Base-by-base conservation (phyloP, 2,329 filamentous ascomycete genomes). In the Uncinocarpus reesii region DNA sequence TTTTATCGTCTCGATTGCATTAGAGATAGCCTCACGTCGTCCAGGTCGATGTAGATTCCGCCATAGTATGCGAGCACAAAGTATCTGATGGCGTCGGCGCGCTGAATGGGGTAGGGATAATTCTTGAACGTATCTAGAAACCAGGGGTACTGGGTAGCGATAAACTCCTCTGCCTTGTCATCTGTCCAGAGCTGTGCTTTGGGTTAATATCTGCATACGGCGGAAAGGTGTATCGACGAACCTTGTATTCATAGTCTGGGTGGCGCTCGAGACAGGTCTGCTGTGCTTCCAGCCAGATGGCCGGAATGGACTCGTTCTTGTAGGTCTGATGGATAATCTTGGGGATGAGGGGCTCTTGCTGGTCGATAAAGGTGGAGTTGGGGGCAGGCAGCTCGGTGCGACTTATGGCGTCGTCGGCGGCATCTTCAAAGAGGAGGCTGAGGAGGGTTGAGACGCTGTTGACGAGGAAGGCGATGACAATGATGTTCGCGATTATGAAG, bases 311-410 rank as follows among this genome's bases (percentile, higher is more conserved):
- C 48, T 81, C 76, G 61, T 84, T 86, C 58, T 78, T 78, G 65
- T 85, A 86, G 7, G 83, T 86, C 63, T 86, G 83, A 68, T 86
- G 83, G 49, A 86, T 84, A 60, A 86, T 86, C 66, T 83, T 84
- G 41, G 83, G 83, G 42, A 86, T 84, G 55, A 84, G 62, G 56
- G 80, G 78, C 7, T 75, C 73, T 40, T 70, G 69, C 41, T 72
- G 70, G 52, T 75, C 74, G 55, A 77, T 76, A 54, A 77, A 58
- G 52, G 74, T 76, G 3, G 78, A 79, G 58, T 81, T 79, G 13
- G 79, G 78, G 7, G 78, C 75, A 11, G 80, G 81, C 36, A 86
- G 73, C 56, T 86, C 82, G 44, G 77, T 73, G 54, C 74, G 74
- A 54, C 75, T 75, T 50, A 86, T 86, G 47, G 79, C 78, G 67